Percentiles rank a stretch among this genome's conserved stretches.
Evolutionary conservation across 176 grass and related monocot species (phyloP).

Genomic region (Carex littledalei): DNA sequence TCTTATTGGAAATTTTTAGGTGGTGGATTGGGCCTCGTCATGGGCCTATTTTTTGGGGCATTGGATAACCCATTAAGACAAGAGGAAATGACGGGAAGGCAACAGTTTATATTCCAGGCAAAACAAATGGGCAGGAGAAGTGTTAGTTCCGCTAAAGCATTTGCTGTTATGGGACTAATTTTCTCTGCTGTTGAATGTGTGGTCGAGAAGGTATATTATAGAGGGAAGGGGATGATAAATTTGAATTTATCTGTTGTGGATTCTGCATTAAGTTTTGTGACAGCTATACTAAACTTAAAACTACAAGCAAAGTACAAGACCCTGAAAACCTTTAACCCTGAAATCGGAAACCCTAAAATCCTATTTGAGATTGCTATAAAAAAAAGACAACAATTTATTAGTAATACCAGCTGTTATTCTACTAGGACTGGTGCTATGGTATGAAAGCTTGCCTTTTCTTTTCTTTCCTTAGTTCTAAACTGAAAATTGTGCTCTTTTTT

Average conservation of each 20-base stretch:
- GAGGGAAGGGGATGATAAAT: background rate
- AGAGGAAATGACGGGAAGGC: constrained; percentile 71
- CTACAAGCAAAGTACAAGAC: background rate
- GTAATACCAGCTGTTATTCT: background rate
- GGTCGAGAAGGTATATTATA: constrained; percentile 56
- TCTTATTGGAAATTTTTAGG: constrained; percentile 38
- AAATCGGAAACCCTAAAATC: background rate
- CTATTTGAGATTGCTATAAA: background rate
- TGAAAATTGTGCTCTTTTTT: background rate
- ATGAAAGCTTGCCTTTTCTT: background rate
- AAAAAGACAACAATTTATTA: background rate
- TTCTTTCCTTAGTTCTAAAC: background rate
- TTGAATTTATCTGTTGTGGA: background rate
- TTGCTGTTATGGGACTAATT: constrained; percentile 85
- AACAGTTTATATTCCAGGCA: constrained; percentile 72
- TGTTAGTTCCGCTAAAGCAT: constrained; percentile 69
- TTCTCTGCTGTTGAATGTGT: constrained; percentile 93
- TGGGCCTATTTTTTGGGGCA: constrained; percentile 89
- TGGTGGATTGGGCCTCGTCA: constrained; percentile 76
- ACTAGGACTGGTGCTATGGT: background rate
- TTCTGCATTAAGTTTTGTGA: background rate
- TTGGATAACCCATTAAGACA: constrained; percentile 73
- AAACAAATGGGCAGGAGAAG: constrained; percentile 96
- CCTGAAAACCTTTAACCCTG: background rate
- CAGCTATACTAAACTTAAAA: background rate